Conservation (phyloP, 495 filamentous ascomycete species). For the Podospora australis region DNA sequence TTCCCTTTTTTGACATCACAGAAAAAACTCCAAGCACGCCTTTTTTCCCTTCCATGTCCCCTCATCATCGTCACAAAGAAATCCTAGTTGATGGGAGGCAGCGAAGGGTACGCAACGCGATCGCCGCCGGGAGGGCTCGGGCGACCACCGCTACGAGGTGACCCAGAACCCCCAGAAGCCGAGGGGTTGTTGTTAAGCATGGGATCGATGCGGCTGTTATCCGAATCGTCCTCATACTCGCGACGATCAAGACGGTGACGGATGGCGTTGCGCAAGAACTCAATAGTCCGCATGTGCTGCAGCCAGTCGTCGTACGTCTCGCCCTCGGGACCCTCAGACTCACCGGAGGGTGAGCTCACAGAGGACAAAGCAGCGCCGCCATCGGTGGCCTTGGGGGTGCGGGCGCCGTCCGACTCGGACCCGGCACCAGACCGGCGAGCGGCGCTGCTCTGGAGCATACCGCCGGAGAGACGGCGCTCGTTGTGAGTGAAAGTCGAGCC, state of each 20-base stretch:
- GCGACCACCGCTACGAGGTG: too few species aligned
- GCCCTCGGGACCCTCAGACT: slow-evolving; percentile 38
- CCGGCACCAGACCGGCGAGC: slow-evolving; percentile 42
- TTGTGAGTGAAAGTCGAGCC: slow-evolving; percentile 75
- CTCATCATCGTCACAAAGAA: too few species aligned
- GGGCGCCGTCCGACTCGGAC: slow-evolving; percentile 42
- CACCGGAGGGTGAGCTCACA: slow-evolving; percentile 39
- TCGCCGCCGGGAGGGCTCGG: too few species aligned
- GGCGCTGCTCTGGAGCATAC: slow-evolving; percentile 65
- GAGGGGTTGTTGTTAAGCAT: too few species aligned
- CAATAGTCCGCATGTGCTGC: slow-evolving; percentile 74
- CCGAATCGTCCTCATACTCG: slow-evolving; percentile 50
- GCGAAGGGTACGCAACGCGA: too few species aligned
- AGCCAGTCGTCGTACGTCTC: slow-evolving; percentile 69
- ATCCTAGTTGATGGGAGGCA: too few species aligned
- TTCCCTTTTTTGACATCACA: too few species aligned
- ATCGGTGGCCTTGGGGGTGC: slow-evolving; percentile 47
- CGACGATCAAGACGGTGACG: slow-evolving; percentile 55
- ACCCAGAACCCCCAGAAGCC: too few species aligned
- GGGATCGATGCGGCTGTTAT: slow-evolving; percentile 26
- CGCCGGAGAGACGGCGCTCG: slow-evolving; percentile 76
- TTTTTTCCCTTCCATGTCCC: too few species aligned
- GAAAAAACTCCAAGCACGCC: too few species aligned
- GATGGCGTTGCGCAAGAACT: slow-evolving; percentile 64
- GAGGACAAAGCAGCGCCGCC: slow-evolving; percentile 21